Evolutionary conservation across 305 asterid species (phyloP).

Genomic region (Plantago coronopus): DNA sequence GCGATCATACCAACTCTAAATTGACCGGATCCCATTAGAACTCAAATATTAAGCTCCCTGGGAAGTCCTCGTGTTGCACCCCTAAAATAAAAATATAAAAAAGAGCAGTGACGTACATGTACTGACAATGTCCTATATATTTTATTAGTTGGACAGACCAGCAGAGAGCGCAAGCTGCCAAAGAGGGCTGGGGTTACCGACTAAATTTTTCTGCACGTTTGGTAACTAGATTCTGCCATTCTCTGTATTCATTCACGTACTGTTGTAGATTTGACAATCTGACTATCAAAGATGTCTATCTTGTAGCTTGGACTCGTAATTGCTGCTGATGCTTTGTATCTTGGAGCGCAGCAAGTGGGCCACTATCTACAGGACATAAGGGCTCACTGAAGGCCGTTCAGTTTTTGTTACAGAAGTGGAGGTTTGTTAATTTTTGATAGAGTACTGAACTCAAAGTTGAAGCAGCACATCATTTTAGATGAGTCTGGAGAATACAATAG

Average conservation of each 20-base stretch:
- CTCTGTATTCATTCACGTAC: constrained; percentile 3
- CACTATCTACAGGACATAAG: constrained; percentile 69
- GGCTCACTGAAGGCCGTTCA: constrained; percentile 40
- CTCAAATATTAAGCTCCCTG: too few species aligned
- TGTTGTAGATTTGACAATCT: constrained; percentile 4
- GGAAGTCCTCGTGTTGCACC: too few species aligned
- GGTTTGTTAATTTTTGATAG: background rate
- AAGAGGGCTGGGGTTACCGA: constrained; percentile 90
- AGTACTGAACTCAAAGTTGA: background rate
- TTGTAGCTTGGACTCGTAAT: constrained; percentile 74
- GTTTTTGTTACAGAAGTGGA: constrained; percentile 4
- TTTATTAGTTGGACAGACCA: constrained; percentile 88
- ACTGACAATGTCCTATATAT: constrained; percentile 14
- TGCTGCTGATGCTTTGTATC: constrained; percentile 68
- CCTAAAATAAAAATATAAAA: too few species aligned
- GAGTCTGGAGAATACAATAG: background rate
- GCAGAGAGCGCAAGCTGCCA: constrained; percentile 88
- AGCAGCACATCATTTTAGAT: background rate
- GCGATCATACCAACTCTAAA: too few species aligned
- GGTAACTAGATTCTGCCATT: constrained; percentile 40
- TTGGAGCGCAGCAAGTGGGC: constrained; percentile 81
- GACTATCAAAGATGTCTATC: constrained; percentile 8
- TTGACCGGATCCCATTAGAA: too few species aligned
- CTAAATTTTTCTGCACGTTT: constrained; percentile 75
- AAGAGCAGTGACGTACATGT: too few species aligned